These are phyloP conservation scores for Xylaria sp. DNA, from an alignment of 495 filamentous ascomycete species.

Conservation along the genomic window DNA sequence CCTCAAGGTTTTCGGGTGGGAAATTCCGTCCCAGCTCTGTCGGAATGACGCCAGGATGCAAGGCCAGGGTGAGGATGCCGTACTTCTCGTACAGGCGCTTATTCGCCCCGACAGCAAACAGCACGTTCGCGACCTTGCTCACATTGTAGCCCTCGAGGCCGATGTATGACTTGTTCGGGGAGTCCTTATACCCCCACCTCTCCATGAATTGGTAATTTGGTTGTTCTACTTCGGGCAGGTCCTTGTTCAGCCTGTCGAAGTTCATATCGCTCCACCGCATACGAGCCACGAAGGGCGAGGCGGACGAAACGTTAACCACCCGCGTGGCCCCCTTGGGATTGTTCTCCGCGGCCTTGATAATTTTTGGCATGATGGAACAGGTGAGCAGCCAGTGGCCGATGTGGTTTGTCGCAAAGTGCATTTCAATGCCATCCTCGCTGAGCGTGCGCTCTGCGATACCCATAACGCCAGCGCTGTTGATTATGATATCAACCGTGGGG, in stretches of 20 bases:
- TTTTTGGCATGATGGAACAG: constrained; percentile 54
- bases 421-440: constrained; percentile 54
- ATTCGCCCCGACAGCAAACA: constrained; percentile 53
- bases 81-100: constrained; percentile 42
- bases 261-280: constrained; percentile 55
- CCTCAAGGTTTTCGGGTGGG: constrained; percentile 26
- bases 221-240: constrained; percentile 48
- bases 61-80: constrained; percentile 44
- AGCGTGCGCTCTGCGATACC: constrained; percentile 38
- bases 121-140: constrained; percentile 60
- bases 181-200: constrained; percentile 42
- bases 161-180: constrained; percentile 47
- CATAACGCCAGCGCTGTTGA: constrained; percentile 57
- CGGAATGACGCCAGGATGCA: constrained; percentile 52
- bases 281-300: constrained; percentile 33
- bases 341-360: constrained; percentile 47
- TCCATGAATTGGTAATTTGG: constrained; percentile 39
- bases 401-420: constrained; percentile 66
- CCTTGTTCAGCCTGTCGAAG: constrained; percentile 49
- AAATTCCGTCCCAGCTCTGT: constrained; percentile 43
- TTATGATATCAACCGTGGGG: constrained; percentile 50
- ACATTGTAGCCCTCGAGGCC: constrained; percentile 54
- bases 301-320: constrained; percentile 54
- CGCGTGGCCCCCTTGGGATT: constrained; percentile 47
- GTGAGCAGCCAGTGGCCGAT: constrained; percentile 64